phyloP scores from a whole-genome alignment of 768 basidiomycete species.

The Lactifluus subvellereus region DNA sequence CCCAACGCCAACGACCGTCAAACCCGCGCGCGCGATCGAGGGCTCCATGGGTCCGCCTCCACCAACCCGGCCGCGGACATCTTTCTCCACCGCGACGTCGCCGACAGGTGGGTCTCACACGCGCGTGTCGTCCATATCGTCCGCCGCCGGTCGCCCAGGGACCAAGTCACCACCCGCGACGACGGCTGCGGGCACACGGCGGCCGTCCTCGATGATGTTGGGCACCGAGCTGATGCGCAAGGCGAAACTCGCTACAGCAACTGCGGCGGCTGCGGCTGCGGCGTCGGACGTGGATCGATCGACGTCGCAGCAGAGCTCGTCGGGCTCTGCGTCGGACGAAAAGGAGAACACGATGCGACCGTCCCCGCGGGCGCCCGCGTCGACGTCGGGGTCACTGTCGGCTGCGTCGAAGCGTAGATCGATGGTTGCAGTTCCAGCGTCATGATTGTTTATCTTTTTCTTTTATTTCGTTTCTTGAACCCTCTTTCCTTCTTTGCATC shows the following conservation, averaged over 20 bases:
- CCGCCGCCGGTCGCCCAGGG: conserved; percentile 14
- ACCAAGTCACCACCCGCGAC: conserved; percentile 12
- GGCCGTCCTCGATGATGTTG: conserved; percentile 19
- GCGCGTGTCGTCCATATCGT: conserved; percentile 13
- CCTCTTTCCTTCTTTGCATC: background rate
- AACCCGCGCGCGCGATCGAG: conserved; percentile 8
- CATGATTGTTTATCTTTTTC: conserved; percentile 9
- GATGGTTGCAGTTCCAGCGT: conserved; percentile 11
- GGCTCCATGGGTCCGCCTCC: conserved; percentile 22
- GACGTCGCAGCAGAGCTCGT: conserved; percentile 3
- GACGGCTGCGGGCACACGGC: background rate
- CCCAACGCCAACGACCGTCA: conserved; percentile 17
- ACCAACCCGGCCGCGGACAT: conserved; percentile 7
- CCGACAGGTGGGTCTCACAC: background rate
- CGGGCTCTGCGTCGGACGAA: conserved; percentile 12
- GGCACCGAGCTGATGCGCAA: conserved; percentile 20
- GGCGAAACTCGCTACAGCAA: conserved; percentile 9
- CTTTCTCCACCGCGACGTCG: conserved; percentile 17
- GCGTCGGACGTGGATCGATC: conserved; percentile 12
- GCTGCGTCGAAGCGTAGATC: conserved; percentile 19
- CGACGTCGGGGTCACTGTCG: conserved; percentile 1
- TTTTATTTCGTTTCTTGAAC: background rate
- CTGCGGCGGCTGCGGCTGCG: background rate
- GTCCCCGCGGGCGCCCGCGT: background rate
- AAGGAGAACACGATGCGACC: conserved; percentile 19